Evolutionary conservation across 208 protist species (phyloP), one percentile per base, ranked within the genome.

Genomic region (Herpetomonas samuelpessoai): DNA sequence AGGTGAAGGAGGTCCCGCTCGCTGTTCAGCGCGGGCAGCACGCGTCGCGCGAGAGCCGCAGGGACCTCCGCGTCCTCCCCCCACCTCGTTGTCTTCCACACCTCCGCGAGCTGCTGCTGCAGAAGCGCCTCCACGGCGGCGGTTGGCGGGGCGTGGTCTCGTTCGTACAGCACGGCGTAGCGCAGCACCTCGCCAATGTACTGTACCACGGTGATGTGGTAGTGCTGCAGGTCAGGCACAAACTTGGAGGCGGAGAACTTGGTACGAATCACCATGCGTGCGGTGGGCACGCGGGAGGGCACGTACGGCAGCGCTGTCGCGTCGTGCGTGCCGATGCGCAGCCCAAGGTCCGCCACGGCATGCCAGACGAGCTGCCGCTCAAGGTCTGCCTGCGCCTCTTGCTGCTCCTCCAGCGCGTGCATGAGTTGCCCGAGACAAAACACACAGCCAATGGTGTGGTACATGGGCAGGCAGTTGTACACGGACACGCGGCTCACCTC

Each of bases 141-240:
- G 22, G 18, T 26, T 21, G 57, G 9, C 4, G 49, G 57, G 6
- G 52, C 30, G 56, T 72, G 54, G 28, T 45, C 50, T 31, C 71
- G 75, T 55, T 79, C 74, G 62, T 76, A 72, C 21, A 80, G 65
- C 49, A 83, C 54, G 22, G 80, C 76, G 74, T 96, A 96, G 18
- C 92, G 72, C 50, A 89, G 77, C 21, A 97, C 63, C 71, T 97
- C 93, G 9, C 93, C 93, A 63, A 97, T 95, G 77, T 97, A 97
- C 71, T 95, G 86, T 19, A 92, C 67, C 12, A 92, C 79, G 12
- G 88, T 96, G 18, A 66, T 71, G 51, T 81, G 67, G 62, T 93
- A 85, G n/a, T 44, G 47, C 57, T 74, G 64, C 35, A 82, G 68
- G 71, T 96, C 90, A 4, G 54, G 25, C 58, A 67, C 73, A 57